phyloP scores from a whole-genome alignment of 345 rosid genomes.

The Citrus australasica region DNA sequence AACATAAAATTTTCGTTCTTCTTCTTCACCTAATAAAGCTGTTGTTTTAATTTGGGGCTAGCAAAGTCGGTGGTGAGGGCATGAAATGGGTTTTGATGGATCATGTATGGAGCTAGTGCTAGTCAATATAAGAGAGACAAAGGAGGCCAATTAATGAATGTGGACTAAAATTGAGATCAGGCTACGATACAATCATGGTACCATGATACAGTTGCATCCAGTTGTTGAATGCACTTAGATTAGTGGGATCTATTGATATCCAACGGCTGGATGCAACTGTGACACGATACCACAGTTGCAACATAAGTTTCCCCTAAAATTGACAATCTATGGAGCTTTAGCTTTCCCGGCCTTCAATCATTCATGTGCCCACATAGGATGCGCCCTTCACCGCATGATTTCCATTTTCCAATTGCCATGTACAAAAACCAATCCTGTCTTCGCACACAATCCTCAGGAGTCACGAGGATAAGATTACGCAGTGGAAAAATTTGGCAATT shows the following conservation, averaged over 20 bases:
- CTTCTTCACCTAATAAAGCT: not conserved
- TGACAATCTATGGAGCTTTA: not conserved
- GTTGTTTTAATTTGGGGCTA: not conserved
- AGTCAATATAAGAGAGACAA: not conserved
- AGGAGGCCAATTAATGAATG: not conserved
- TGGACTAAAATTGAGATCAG: not conserved
- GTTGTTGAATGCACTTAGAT: rapidly evolving
- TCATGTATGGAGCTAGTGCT: not conserved
- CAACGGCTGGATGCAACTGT: rapidly evolving
- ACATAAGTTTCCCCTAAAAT: too few species aligned
- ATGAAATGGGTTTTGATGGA: not conserved
- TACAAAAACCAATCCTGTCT: not conserved
- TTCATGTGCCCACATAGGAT: not conserved
- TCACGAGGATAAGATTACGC: not conserved
- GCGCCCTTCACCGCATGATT: constrained; percentile 16
- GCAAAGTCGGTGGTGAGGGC: constrained; percentile 1
- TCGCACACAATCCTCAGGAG: not conserved
- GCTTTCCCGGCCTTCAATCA: not conserved
- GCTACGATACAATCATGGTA: too few species aligned
- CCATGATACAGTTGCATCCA: too few species aligned
- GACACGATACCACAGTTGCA: too few species aligned
- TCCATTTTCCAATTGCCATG: constrained; percentile 9
- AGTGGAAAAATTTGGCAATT: not conserved
- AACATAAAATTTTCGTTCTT: not conserved
- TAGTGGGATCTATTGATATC: too few species aligned